These are phyloP conservation scores for Xylariaceae sp. DNA, from an alignment of 2,329 filamentous ascomycete genomes.

Conservation along the genomic window DNA sequence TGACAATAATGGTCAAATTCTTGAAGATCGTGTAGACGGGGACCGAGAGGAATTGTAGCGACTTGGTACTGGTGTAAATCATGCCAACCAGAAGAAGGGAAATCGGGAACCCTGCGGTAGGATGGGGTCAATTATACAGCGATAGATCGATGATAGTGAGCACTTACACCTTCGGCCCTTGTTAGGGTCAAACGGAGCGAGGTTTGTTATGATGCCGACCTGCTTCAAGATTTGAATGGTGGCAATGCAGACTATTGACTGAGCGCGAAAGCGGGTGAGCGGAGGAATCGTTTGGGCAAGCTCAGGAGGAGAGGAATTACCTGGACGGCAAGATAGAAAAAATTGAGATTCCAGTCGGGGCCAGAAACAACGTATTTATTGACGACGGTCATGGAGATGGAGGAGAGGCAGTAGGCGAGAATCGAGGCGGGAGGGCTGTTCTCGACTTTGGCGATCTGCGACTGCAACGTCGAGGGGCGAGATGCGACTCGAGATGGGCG, in stretches of 20 bases:
- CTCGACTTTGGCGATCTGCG: slow-evolving; percentile 49
- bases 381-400: slow-evolving; percentile 99
- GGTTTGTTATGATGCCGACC: slow-evolving; percentile 74
- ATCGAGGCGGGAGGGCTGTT: slow-evolving; percentile 80
- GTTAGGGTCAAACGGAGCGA: slow-evolving; percentile 75
- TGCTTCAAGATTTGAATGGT: slow-evolving; percentile 83
- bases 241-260: slow-evolving; percentile 86
- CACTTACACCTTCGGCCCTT: slow-evolving; percentile 87
- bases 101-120: slow-evolving; percentile 77
- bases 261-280: slow-evolving; percentile 4
- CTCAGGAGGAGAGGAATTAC: slow-evolving; percentile 44
- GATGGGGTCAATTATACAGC: slow-evolving; percentile 5
- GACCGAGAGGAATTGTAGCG: slow-evolving; percentile 92
- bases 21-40: slow-evolving; percentile 99
- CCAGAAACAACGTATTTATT: slow-evolving; percentile 98
- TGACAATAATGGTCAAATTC: slow-evolving; percentile 98
- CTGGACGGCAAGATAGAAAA: slow-evolving; percentile 90
- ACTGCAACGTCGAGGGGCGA: slow-evolving; percentile 22
- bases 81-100: slow-evolving; percentile 94
- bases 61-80: slow-evolving; percentile 98
- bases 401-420: slow-evolving; percentile 85
- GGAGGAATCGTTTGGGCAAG: too few species aligned
- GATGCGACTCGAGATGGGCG: slow-evolving; percentile 38
- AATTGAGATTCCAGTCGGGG: slow-evolving; percentile 88
- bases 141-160: background rate